These are phyloP conservation scores for Termitomyces sp. DNA, from an alignment of 768 basidiomycete genomes.

Conservation along the genomic window DNA sequence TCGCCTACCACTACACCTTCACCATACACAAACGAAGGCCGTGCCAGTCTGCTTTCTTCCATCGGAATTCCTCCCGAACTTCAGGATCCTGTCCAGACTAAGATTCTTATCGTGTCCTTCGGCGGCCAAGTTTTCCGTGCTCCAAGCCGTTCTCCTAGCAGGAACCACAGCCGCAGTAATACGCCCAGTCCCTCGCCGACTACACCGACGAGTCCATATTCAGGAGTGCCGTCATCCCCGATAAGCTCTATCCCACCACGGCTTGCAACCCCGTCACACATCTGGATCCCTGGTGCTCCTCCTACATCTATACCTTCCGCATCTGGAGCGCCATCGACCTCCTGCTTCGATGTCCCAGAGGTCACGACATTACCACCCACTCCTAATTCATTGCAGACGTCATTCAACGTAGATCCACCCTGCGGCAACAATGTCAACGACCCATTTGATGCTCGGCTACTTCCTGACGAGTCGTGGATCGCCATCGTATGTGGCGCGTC, in stretches of 20 bases:
- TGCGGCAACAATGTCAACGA: constrained; percentile 13
- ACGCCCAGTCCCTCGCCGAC: constrained; percentile 14
- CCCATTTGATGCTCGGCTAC: constrained; percentile 30
- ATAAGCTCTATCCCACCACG: constrained; percentile 18
- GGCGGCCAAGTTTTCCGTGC: constrained; percentile 70
- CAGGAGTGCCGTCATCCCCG: neutral
- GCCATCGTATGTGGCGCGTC: constrained; percentile 75
- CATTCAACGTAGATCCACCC: constrained; percentile 7
- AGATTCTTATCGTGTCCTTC: constrained; percentile 74
- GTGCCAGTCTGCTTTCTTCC: constrained; percentile 45
- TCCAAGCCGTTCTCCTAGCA: constrained; percentile 38
- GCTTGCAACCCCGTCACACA: constrained; percentile 46
- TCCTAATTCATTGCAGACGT: constrained; percentile 16
- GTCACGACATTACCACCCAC: constrained; percentile 30
- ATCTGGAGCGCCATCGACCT: neutral
- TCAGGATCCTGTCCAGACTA: constrained; percentile 42
- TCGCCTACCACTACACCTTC: constrained; percentile 34
- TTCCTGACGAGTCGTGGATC: constrained; percentile 71
- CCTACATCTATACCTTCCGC: constrained; percentile 33
- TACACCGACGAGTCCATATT: neutral
- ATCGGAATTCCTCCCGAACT: constrained; percentile 53
- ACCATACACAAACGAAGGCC: constrained; percentile 48
- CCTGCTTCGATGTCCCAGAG: constrained; percentile 10
- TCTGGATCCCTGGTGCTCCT: constrained; percentile 55
- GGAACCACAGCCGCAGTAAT: constrained; percentile 20